Evolutionary conservation across 306 rosid species (phyloP), one percentile per base, ranked within the genome.

Genomic region (Rosa chinensis): DNA sequence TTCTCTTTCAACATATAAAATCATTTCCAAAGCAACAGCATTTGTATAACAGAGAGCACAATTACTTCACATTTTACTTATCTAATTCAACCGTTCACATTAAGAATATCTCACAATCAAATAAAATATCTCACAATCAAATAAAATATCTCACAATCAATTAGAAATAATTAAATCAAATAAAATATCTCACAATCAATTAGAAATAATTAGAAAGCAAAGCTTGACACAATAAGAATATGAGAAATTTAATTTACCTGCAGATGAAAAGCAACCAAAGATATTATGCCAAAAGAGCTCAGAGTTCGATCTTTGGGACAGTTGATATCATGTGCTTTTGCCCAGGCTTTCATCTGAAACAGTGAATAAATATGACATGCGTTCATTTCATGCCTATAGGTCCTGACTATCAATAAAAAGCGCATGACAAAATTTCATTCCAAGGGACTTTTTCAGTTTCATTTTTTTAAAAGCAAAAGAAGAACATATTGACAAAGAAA

Each of bases 321-420:
- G 59, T 73, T 73, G 66, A 73, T 73, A 53, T 73, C 35, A 73
- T 73, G 66, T 5, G 77, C 64, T 73, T 73, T 52, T 18, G 48
- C 76, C 76, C 76, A 73, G 32, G 76, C 66, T 73, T 73, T 73
- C 76, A 73, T 73, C 76, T 73, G 76, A 73, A 52, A 72, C 21
- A 52, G 35, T 56, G 18, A n/a, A 52, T 42, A 73, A 52, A 52
- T 23, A 52, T 5, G 18, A 20, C 20, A 73, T 18, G 12, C 4
- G 66, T 37, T 52, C 5, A 10, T 25, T 72, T 72, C 44, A 52
- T 50, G 76, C 66, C 35, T 10, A 35, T 32, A 37, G 35, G 39
- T 72, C 77, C 42, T 35, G 16, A 62, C 4, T 25, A 62, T 28
- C 40, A 25, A 62, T 23, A 49, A 14, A 8, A 48, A 48, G 43